A percentile compares a stretch with the other conserved stretches of the same genome.
Evolutionary conservation across 1,284 basidiomycete genomes (phyloP).

Genomic region (Polyporus tsugae): DNA sequence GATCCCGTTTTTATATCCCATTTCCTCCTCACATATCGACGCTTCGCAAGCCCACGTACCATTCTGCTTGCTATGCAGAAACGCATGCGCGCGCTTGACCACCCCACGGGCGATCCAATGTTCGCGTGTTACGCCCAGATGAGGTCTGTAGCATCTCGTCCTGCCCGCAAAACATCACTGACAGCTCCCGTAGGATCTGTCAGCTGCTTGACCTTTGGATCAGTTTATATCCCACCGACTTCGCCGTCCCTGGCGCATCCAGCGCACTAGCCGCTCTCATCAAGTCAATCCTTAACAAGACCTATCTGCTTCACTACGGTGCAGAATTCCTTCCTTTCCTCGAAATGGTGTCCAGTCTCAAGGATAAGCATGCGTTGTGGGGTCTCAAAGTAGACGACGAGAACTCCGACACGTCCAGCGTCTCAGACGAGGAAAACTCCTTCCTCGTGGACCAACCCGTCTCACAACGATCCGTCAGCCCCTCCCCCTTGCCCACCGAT

Average conservation of each 20-base stretch:
- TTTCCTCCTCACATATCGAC: conserved; percentile 81
- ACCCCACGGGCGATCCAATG: conserved; percentile 78
- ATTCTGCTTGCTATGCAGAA: conserved; percentile 86
- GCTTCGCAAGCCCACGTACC: conserved; percentile 78
- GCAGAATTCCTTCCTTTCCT: conserved; percentile 81
- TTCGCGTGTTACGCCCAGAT: conserved; percentile 86
- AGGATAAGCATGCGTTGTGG: conserved; percentile 76
- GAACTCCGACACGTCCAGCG: conserved; percentile 65
- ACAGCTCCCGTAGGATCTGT: conserved; percentile 64
- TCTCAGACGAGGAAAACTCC: conserved; percentile 61
- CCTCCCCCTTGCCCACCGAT: conserved; percentile 21
- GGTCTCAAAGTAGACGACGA: conserved; percentile 72
- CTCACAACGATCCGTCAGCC: conserved; percentile 37
- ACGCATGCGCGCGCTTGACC: conserved; percentile 78
- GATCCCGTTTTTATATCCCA: conserved; percentile 79
- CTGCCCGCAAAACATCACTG: background rate
- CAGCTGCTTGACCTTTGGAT: conserved; percentile 80
- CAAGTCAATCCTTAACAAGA: conserved; percentile 78
- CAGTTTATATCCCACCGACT: conserved; percentile 74
- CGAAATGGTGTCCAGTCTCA: conserved; percentile 65
- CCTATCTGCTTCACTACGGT: conserved; percentile 82
- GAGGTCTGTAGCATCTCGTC: conserved; percentile 56
- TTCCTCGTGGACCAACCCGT: conserved; percentile 41
- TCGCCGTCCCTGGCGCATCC: conserved; percentile 74
- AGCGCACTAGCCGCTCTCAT: conserved; percentile 78